Percentiles rank a stretch among this genome's conserved stretches.
Conservation (phyloP, 331 rosid species). For the Malus hybrid region DNA sequence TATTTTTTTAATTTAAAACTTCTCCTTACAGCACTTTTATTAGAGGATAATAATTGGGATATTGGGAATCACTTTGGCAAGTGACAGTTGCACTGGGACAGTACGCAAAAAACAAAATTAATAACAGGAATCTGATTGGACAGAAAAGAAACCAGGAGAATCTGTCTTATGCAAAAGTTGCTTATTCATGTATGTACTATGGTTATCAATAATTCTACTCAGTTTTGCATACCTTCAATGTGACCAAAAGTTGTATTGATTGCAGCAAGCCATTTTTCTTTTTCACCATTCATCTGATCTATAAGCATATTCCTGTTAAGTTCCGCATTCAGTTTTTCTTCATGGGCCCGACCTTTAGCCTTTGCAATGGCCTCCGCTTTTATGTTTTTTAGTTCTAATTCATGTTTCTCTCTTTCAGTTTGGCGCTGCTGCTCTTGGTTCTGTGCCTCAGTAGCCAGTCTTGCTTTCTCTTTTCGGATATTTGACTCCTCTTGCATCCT, state of each 20-base stretch:
- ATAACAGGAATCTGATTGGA: neutral
- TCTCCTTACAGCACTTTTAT: no score
- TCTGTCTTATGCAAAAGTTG: neutral
- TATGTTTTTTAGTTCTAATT: slow-evolving; percentile 84
- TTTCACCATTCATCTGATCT: slow-evolving; percentile 81
- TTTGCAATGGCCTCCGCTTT: slow-evolving; percentile 89
- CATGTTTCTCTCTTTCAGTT: slow-evolving; percentile 87
- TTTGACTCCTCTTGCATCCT: slow-evolving; percentile 93
- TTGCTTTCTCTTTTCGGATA: slow-evolving; percentile 71
- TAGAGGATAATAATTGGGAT: neutral
- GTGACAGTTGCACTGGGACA: neutral
- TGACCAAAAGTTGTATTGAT: slow-evolving; percentile 87
- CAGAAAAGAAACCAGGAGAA: neutral
- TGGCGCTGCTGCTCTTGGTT: slow-evolving; percentile 83
- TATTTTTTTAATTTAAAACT: no score
- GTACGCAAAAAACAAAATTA: neutral
- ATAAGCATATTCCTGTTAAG: slow-evolving; percentile 83
- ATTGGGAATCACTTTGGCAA: neutral
- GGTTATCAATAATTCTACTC: neutral
- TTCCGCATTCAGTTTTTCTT: slow-evolving; percentile 82
- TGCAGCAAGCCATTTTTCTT: slow-evolving; percentile 98
- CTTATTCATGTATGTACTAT: neutral
- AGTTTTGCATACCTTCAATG: slow-evolving; percentile 62
- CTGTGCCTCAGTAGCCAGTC: slow-evolving; percentile 86
- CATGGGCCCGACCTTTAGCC: slow-evolving; percentile 88